phyloP scores from a whole-genome alignment of 2,329 filamentous ascomycete species.

The Arachnopeziza araneosa region DNA sequence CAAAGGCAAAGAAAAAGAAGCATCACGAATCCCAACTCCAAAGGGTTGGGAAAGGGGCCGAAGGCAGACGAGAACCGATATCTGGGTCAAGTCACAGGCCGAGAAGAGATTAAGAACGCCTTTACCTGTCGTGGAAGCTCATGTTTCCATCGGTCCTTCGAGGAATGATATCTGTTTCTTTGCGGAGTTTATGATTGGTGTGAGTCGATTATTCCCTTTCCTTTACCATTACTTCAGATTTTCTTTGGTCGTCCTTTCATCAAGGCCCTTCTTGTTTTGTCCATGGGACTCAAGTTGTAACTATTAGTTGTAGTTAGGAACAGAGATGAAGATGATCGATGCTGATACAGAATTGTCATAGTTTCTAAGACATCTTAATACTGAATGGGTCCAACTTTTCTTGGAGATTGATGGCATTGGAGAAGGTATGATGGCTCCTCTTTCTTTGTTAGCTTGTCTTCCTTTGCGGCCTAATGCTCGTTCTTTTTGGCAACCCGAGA shows the following conservation, averaged over 20 bases:
- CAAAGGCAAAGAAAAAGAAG: too few relatives aligned
- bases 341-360: not conserved
- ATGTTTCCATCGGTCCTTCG: not conserved
- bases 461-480: too few relatives aligned
- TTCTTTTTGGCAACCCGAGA: too few relatives aligned
- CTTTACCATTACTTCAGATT: not conserved
- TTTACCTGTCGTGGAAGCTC: not conserved
- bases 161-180: not conserved
- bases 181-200: not conserved
- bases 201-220: not conserved
- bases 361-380: not conserved
- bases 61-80: too few relatives aligned
- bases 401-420: not conserved
- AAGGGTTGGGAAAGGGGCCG: too few relatives aligned
- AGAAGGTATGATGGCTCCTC: not conserved
- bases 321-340: not conserved
- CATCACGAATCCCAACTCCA: too few relatives aligned
- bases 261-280: too few relatives aligned
- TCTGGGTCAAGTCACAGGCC: not conserved
- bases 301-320: too few relatives aligned
- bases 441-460: too few relatives aligned
- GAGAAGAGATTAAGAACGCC: not conserved
- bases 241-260: too few relatives aligned
- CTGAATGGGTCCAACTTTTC: not conserved
- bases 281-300: too few relatives aligned